Percentiles rank a stretch among this genome's conserved stretches.
phyloP scores from a whole-genome alignment of 495 filamentous ascomycete genomes.

The Podospora pseudocomata region DNA sequence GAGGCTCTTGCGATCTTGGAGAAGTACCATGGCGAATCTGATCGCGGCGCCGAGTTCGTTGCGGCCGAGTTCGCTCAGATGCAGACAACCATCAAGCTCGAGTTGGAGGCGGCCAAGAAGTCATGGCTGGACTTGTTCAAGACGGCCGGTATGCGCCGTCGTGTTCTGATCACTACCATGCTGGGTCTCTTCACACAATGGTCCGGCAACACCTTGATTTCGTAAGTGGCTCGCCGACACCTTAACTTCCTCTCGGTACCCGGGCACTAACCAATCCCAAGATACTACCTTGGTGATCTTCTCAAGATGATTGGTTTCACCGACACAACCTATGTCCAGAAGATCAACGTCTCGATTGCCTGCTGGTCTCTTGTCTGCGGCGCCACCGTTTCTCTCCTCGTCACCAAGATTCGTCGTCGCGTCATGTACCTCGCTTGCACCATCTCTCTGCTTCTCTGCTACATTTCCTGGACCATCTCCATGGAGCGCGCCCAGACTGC shows the following conservation, averaged over 20 bases:
- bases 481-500: slow-evolving; percentile 51
- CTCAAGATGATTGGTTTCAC: slow-evolving; percentile 49
- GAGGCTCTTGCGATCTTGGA: slow-evolving; percentile 55
- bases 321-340: slow-evolving; percentile 49
- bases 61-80: slow-evolving; percentile 61
- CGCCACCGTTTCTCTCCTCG: slow-evolving; percentile 50
- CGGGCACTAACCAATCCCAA: neutral
- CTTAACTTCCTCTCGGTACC: neutral
- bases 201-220: slow-evolving; percentile 62
- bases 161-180: slow-evolving; percentile 54
- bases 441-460: slow-evolving; percentile 49
- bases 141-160: slow-evolving; percentile 53
- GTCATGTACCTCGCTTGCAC: slow-evolving; percentile 58
- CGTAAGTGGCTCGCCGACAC: slow-evolving; percentile 16
- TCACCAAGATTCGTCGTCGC: slow-evolving; percentile 50
- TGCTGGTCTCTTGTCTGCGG: slow-evolving; percentile 56
- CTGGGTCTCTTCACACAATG: slow-evolving; percentile 63
- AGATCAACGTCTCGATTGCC: slow-evolving; percentile 56
- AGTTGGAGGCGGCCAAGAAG: slow-evolving; percentile 51
- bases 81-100: slow-evolving; percentile 54
- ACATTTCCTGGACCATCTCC: slow-evolving; percentile 58
- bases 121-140: slow-evolving; percentile 55
- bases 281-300: slow-evolving; percentile 52
- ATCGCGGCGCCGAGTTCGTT: slow-evolving; percentile 53
- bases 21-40: slow-evolving; percentile 61